Percentiles rank a stretch among this genome's conserved stretches.
phyloP scores from a whole-genome alignment of 2,329 filamentous ascomycete genomes.

The Exophiala viscosa region DNA sequence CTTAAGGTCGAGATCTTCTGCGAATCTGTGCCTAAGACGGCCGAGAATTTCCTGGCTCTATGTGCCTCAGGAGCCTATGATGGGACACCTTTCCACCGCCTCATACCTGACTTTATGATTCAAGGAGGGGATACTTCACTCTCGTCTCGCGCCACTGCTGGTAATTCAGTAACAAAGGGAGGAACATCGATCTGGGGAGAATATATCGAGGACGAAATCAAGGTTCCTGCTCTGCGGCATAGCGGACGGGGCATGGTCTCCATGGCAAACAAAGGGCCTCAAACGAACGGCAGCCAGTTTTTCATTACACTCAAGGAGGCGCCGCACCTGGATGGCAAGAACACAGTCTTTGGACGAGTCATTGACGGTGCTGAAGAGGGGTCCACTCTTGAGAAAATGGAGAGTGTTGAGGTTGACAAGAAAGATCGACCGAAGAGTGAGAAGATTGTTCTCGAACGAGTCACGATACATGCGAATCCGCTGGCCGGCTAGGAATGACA shows the following conservation, averaged over 20 bases:
- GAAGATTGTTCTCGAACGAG: slow-evolving; percentile 51
- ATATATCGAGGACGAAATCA: slow-evolving; percentile 61
- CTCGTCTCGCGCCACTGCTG: slow-evolving; percentile 38
- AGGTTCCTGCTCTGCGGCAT: slow-evolving; percentile 53
- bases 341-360: slow-evolving; percentile 63
- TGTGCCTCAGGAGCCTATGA: slow-evolving; percentile 60
- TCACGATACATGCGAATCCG: slow-evolving; percentile 63
- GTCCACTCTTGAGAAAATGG: slow-evolving; percentile 55
- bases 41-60: slow-evolving; percentile 70
- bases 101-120: slow-evolving; percentile 62
- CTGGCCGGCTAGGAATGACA: slow-evolving; percentile 48
- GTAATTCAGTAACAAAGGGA: slow-evolving; percentile 49
- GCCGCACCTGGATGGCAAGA: slow-evolving; percentile 63
- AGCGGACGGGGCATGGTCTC: slow-evolving; percentile 56
- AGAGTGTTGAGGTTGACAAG: slow-evolving; percentile 57
- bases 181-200: slow-evolving; percentile 55
- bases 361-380: slow-evolving; percentile 47
- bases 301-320: slow-evolving; percentile 61
- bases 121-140: slow-evolving; percentile 57
- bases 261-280: slow-evolving; percentile 57
- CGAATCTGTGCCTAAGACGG: slow-evolving; percentile 87
- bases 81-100: slow-evolving; percentile 59
- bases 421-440: slow-evolving; percentile 56
- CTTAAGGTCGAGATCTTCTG: slow-evolving; percentile 97
- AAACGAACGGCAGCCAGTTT: slow-evolving; percentile 60